Percentiles rank a stretch among this genome's conserved stretches.
phyloP scores from a whole-genome alignment of 2,329 filamentous ascomycete species.

The Cryphonectria japonica region DNA sequence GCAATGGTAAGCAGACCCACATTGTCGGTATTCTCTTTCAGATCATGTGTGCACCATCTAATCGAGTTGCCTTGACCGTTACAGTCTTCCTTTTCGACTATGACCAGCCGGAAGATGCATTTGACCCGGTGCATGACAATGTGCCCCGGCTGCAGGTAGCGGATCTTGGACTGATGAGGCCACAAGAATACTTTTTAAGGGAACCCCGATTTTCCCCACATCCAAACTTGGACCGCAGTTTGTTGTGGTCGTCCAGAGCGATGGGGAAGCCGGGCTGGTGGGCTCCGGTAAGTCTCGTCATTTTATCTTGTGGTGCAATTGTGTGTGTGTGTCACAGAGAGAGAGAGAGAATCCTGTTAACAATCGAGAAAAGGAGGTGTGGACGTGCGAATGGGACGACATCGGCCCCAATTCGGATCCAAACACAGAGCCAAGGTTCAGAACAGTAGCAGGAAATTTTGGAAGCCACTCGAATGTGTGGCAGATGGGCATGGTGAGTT shows the following conservation, averaged over 20 bases:
- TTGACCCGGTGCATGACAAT: neutral
- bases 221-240: neutral
- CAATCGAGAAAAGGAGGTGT: slow-evolving; percentile 6
- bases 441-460: neutral
- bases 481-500: slow-evolving; percentile 19
- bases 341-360: neutral
- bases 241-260: neutral
- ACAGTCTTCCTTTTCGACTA: neutral
- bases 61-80: neutral
- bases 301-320: neutral
- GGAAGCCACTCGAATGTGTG: slow-evolving; percentile 17
- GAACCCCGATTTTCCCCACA: no score
- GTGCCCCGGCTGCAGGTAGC: slow-evolving; percentile 1
- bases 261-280: neutral
- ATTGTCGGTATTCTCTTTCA: neutral
- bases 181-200: neutral
- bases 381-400: slow-evolving; percentile 12
- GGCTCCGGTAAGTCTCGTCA: neutral
- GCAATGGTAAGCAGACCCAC: slow-evolving; percentile 5
- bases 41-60: neutral
- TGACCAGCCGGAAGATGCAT: neutral
- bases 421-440: neutral
- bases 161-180: neutral
- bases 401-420: neutral
- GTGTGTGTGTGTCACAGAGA: no score